Evolutionary conservation across 23 red algal genomes (phyloP), one percentile per base, ranked within the genome.

Genomic region (Pyropia haitanensis): DNA sequence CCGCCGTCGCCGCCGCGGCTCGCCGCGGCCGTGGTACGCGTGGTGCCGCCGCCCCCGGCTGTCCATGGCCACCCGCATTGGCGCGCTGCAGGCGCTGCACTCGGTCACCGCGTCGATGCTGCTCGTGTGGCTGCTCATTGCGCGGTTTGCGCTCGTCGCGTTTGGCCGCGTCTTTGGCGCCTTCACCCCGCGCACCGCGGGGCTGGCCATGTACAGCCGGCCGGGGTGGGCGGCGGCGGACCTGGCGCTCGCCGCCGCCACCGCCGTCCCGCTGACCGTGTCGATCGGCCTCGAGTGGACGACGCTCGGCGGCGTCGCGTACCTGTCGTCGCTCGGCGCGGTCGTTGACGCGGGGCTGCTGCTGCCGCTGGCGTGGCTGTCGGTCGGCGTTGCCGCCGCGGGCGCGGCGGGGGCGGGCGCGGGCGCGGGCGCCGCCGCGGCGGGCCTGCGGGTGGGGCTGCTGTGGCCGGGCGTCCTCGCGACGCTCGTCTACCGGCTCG

Each of bases 331-430:
- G 5, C 39, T 76, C 12, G 81, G 71, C 18, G 76, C 75, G 56
- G 74, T 63, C 21, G 75, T 75, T 64, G 81, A 87, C 64, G 58
- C 76, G 58, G 70, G 70, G 44, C 64, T 87, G 62, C 61, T 87
- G 51, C 33, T 87, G 30, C 81, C 81, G 54, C 55, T 87, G 63
- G 28, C 75, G 60, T 23, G 44, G 29, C 53, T 76, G 18, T 63
- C 74, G 54, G 30, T 87, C 39, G 39, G 4, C 5, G 39, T 46
- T 1, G 39, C 39, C 39, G 39, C 39, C 4, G 39, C 39, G 39
- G 39, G 5, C 39, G 39, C 39, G 5, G 39, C 39, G 39, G 39
- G 39, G 5, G 39, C 39, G 0, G 39, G 39, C 39, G 68, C 44
- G 1, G 62, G 63, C 19, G 61, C 70, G 18, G 81, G 81, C 23